phyloP scores from a whole-genome alignment of 2,329 filamentous ascomycete genomes.

The Aspergillus texensis region DNA sequence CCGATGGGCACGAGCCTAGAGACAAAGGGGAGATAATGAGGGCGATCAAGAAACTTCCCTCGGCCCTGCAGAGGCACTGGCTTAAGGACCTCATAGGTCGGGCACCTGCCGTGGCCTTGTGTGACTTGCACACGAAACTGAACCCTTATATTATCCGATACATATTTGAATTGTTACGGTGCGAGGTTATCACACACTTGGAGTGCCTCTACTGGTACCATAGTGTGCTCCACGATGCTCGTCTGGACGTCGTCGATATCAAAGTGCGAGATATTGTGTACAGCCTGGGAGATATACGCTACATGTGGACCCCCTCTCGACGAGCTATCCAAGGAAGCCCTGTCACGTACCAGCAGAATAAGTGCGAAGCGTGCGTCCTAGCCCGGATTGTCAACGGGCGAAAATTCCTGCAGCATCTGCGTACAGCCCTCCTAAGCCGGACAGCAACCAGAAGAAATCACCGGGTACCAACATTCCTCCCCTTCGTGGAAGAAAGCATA shows the following conservation, averaged over 20 bases:
- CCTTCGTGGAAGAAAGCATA: slow-evolving; percentile 35
- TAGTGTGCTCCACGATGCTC: slow-evolving; percentile 9
- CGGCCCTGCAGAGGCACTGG: slow-evolving; percentile 11
- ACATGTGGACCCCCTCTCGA: slow-evolving; percentile 34
- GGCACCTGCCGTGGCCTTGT: slow-evolving; percentile 22
- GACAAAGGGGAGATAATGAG: slow-evolving; percentile 8
- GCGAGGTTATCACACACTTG: slow-evolving; percentile 29
- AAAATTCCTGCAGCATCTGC: slow-evolving; percentile 32
- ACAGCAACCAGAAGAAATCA: slow-evolving; percentile 28
- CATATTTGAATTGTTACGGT: slow-evolving; percentile 23
- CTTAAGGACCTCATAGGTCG: slow-evolving; percentile 22
- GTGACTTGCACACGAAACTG: slow-evolving; percentile 26
- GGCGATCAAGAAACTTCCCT: slow-evolving; percentile 16
- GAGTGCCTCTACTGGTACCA: slow-evolving; percentile 23
- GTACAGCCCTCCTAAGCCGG: slow-evolving; percentile 32
- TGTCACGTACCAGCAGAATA: slow-evolving; percentile 28
- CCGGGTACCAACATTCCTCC: slow-evolving; percentile 27
- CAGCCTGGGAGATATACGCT: slow-evolving; percentile 30
- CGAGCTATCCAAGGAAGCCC: slow-evolving; percentile 4
- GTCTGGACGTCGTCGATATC: slow-evolving; percentile 5
- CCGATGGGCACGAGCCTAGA: neutral
- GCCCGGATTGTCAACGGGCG: slow-evolving; percentile 32
- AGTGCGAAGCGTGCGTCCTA: slow-evolving; percentile 44
- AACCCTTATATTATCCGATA: slow-evolving; percentile 27
- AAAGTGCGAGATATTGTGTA: slow-evolving; percentile 18